Evolutionary conservation across 1,284 basidiomycete species (phyloP).

Genomic region (Pascua sp.): DNA sequence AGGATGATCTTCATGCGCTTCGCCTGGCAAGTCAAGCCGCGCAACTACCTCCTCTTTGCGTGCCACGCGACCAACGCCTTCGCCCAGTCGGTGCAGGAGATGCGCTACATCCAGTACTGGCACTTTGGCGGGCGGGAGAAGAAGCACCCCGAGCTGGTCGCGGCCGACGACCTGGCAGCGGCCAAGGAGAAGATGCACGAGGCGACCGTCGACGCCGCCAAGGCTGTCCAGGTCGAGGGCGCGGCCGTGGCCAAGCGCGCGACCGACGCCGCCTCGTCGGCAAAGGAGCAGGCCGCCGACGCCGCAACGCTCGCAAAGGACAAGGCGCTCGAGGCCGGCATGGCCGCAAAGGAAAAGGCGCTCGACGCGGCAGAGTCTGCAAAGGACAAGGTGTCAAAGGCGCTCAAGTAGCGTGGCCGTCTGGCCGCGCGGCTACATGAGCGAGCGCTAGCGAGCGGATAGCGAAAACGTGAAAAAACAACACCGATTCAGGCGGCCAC

Average conservation of each 20-base stretch:
- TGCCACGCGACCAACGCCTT: conserved; percentile 86
- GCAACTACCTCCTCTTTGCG: conserved; percentile 90
- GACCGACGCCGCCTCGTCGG: not conserved
- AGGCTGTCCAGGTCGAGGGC: not conserved
- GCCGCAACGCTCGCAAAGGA: not conserved
- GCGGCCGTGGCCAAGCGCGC: not conserved
- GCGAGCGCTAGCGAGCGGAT: too few relatives aligned
- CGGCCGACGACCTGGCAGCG: conserved; percentile 16
- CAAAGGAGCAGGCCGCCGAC: not conserved
- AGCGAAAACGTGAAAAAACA: too few relatives aligned
- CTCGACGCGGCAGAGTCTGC: not conserved
- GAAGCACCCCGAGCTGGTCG: conserved; percentile 30
- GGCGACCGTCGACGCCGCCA: conserved; percentile 5
- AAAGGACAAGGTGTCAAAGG: conserved; percentile 9
- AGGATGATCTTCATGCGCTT: conserved; percentile 95
- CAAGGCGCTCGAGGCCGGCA: conserved; percentile 2
- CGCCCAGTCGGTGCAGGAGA: conserved; percentile 79
- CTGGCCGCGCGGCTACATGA: too few relatives aligned
- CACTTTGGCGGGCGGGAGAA: conserved; percentile 47
- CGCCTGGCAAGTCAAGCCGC: conserved; percentile 89
- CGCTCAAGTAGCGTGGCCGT: too few relatives aligned
- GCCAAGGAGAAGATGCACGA: conserved; percentile 3
- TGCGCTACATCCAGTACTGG: conserved; percentile 85
- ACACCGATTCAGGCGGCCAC: too few relatives aligned
- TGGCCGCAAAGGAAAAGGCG: not conserved